Evolutionary conservation across 2,329 filamentous ascomycete genomes (phyloP).

Genomic region (Lachnellula arida): DNA sequence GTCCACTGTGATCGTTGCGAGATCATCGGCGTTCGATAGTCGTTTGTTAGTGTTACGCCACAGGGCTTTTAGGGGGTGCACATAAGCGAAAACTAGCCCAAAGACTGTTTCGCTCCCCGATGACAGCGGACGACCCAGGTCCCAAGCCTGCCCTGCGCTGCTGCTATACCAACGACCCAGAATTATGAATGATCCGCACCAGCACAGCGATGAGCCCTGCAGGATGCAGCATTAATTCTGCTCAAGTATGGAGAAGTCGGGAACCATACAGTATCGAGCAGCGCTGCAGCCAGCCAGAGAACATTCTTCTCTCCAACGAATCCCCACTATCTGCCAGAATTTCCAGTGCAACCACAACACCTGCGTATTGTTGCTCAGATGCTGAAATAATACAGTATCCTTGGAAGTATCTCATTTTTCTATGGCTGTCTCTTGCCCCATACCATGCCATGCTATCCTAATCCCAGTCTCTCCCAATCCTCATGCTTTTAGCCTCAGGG

Average conservation of each 20-base stretch:
- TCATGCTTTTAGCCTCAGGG: constrained; percentile 1
- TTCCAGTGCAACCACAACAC: constrained; percentile 3
- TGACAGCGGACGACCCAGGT: constrained; percentile 3
- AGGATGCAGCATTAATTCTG: neutral
- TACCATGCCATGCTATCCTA: neutral
- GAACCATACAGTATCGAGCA: neutral
- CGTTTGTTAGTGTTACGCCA: constrained; percentile 15
- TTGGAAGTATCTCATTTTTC: neutral
- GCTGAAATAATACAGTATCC: neutral
- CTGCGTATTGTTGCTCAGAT: neutral
- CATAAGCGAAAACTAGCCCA: constrained; percentile 10
- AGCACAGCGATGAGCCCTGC: constrained; percentile 2
- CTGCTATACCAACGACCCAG: neutral
- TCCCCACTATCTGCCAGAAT: neutral
- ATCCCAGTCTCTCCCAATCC: neutral
- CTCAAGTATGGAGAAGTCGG: neutral
- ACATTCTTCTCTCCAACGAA: neutral
- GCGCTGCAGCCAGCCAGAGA: neutral
- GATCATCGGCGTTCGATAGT: constrained; percentile 22
- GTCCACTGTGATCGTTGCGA: neutral
- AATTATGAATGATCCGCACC: neutral
- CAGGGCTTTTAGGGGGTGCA: constrained; percentile 4
- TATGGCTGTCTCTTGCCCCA: constrained; percentile 2
- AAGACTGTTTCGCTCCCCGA: neutral
- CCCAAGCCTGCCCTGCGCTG: neutral